Evolutionary conservation across 768 basidiomycete genomes (phyloP).

Genomic region (Arthromyces matolae): DNA sequence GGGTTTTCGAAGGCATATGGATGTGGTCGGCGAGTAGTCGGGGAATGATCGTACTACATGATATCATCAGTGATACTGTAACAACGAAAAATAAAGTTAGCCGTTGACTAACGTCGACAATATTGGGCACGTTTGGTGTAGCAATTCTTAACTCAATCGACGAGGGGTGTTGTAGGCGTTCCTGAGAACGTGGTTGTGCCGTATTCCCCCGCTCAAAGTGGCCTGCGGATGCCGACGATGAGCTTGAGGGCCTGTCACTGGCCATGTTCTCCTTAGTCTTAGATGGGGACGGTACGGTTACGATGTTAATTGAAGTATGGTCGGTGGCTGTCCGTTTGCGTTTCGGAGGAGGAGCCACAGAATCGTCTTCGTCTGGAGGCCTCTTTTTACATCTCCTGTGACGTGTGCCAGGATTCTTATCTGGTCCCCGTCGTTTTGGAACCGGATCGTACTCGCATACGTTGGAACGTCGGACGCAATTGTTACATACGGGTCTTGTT

Average conservation of each 20-base stretch:
- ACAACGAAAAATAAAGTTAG: background rate
- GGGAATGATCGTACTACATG: slow-evolving; percentile 28
- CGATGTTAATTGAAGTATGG: slow-evolving; percentile 29
- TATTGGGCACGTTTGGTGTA: slow-evolving; percentile 21
- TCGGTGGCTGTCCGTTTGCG: slow-evolving; percentile 41
- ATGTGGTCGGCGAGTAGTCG: slow-evolving; percentile 27
- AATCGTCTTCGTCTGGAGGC: slow-evolving; percentile 53
- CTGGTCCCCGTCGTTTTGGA: slow-evolving; percentile 80
- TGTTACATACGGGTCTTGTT: slow-evolving; percentile 75
- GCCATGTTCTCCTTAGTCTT: slow-evolving; percentile 40
- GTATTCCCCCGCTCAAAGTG: slow-evolving; percentile 26
- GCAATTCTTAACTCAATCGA: slow-evolving; percentile 28
- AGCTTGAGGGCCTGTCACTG: slow-evolving; percentile 22
- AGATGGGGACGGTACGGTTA: slow-evolving; percentile 27
- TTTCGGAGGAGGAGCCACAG: slow-evolving; percentile 48
- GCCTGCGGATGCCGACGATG: slow-evolving; percentile 20
- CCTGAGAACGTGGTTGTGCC: slow-evolving; percentile 13
- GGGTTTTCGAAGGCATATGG: slow-evolving; percentile 34
- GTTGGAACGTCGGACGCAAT: slow-evolving; percentile 75
- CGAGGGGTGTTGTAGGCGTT: slow-evolving; percentile 14
- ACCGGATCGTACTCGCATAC: slow-evolving; percentile 76
- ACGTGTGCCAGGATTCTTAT: slow-evolving; percentile 81
- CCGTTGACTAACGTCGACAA: slow-evolving; percentile 25
- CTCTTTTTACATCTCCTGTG: slow-evolving; percentile 85
- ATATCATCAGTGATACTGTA: slow-evolving; percentile 3